These are phyloP conservation scores for Aureobasidium sp. DNA, from an alignment of 2,329 filamentous ascomycete species.

Conservation along the genomic window DNA sequence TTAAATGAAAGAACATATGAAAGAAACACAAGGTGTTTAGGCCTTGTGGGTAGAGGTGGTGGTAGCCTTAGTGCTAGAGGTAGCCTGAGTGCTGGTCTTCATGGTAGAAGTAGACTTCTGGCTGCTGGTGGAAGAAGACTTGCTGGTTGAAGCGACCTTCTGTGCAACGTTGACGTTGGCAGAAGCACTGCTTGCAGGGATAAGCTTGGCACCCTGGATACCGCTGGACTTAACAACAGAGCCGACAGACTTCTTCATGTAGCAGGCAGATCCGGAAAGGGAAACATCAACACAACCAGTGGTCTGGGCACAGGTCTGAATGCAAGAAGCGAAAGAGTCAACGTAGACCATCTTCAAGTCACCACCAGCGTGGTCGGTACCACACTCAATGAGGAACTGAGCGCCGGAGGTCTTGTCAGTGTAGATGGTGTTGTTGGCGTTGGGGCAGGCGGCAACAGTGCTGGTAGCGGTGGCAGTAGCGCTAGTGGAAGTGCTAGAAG, in stretches of 20 bases:
- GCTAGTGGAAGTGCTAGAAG: not conserved
- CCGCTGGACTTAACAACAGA: conserved; percentile 18
- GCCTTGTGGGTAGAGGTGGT: not conserved
- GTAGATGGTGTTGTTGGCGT: conserved; percentile 20
- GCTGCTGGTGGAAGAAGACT: not conserved
- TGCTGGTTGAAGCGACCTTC: not conserved
- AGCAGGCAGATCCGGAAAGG: conserved; percentile 27
- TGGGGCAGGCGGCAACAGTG: conserved; percentile 20
- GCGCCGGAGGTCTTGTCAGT: conserved; percentile 19
- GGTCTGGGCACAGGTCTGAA: conserved; percentile 26
- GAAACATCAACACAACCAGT: conserved; percentile 29
- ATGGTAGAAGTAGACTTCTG: not conserved
- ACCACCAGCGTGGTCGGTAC: conserved; percentile 27
- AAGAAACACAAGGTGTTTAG: not conserved
- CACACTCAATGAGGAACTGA: conserved; percentile 26
- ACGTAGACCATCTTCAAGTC: conserved; percentile 24
- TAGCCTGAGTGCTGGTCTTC: not conserved
- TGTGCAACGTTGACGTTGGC: conserved; percentile 1
- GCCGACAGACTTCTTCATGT: conserved; percentile 27
- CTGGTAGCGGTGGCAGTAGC: conserved; percentile 16
- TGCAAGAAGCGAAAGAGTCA: conserved; percentile 24
- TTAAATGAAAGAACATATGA: not conserved
- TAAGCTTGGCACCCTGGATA: conserved; percentile 26
- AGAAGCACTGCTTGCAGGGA: conserved; percentile 14
- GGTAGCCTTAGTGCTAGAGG: not conserved